phyloP scores from a whole-genome alignment of 2,329 filamentous ascomycete genomes.

The Clonostachys chloroleuca region DNA sequence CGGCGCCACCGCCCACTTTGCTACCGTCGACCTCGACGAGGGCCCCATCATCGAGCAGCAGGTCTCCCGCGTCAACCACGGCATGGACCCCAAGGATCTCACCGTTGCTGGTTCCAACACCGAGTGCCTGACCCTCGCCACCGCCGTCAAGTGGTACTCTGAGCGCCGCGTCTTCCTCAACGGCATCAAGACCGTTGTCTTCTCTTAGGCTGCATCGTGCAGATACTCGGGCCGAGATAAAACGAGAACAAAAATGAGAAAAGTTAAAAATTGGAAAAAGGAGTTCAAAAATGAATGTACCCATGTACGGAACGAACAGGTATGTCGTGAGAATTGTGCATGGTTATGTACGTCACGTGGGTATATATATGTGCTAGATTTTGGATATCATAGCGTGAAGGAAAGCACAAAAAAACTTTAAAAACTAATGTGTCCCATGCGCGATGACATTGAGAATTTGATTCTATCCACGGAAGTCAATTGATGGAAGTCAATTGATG shows the following conservation, averaged over 20 bases:
- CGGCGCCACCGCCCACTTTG: constrained; percentile 80
- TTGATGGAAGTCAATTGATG: too few species aligned
- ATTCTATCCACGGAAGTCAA: too few species aligned
- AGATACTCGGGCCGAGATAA: neutral
- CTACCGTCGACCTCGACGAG: constrained; percentile 80
- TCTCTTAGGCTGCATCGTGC: constrained; percentile 29
- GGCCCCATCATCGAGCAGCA: constrained; percentile 87
- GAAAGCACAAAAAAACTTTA: too few species aligned
- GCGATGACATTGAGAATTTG: too few species aligned
- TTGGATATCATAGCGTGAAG: too few species aligned
- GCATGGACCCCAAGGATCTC: constrained; percentile 69
- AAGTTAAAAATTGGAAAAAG: neutral
- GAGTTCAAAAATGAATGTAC: neutral
- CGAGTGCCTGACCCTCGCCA: constrained; percentile 76
- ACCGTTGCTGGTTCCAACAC: constrained; percentile 79
- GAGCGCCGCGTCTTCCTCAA: constrained; percentile 77
- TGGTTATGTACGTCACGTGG: too few species aligned
- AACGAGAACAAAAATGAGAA: neutral
- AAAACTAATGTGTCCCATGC: too few species aligned
- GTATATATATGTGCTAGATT: too few species aligned
- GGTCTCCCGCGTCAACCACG: constrained; percentile 72
- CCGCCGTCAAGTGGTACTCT: constrained; percentile 80
- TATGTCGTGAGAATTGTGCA: neutral
- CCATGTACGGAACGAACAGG: neutral
- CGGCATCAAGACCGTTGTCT: constrained; percentile 76